phyloP scores from a whole-genome alignment of 1,139 yeast genomes.

The Geotrichum cucujoidarum region DNA sequence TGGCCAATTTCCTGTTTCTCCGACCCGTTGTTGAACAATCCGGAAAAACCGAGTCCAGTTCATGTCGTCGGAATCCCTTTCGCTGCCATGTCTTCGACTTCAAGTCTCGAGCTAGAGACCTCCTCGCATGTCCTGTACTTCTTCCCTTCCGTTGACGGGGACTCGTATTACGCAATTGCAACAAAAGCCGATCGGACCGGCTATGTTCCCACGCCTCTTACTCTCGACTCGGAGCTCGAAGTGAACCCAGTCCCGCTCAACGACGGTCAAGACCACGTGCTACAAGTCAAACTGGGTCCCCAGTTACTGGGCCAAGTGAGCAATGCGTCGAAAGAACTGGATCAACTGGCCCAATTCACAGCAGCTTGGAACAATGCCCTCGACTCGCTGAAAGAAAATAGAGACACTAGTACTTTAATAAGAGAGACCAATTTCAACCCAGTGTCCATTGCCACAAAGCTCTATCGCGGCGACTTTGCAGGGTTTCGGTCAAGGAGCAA shows the following conservation, averaged over 20 bases:
- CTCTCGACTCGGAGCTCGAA: constrained; percentile 2
- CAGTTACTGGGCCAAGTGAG: constrained; percentile 14
- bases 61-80: too few relatives aligned
- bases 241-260: constrained; percentile 7
- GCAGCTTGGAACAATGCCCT: constrained; percentile 21
- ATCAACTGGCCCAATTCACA: constrained; percentile 11
- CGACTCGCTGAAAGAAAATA: background rate
- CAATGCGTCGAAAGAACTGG: constrained; percentile 1
- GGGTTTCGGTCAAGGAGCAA: background rate
- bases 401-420: too few relatives aligned
- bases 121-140: constrained; percentile 17
- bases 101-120: constrained; percentile 12
- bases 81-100: background rate
- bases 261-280: constrained; percentile 2
- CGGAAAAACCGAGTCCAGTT: too few relatives aligned
- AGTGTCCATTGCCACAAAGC: background rate
- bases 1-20: too few relatives aligned
- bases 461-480: constrained; percentile 1
- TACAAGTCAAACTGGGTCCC: constrained; percentile 4
- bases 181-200: constrained; percentile 11
- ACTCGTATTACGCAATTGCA: constrained; percentile 15
- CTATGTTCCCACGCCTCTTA: constrained; percentile 9
- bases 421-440: background rate
- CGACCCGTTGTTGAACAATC: too few relatives aligned
- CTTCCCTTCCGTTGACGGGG: constrained; percentile 6